Evolutionary conservation across 371 early-diverging fungal species (phyloP), one percentile per base, ranked within the genome.

Genomic region (Capillidium rhysosporum): DNA sequence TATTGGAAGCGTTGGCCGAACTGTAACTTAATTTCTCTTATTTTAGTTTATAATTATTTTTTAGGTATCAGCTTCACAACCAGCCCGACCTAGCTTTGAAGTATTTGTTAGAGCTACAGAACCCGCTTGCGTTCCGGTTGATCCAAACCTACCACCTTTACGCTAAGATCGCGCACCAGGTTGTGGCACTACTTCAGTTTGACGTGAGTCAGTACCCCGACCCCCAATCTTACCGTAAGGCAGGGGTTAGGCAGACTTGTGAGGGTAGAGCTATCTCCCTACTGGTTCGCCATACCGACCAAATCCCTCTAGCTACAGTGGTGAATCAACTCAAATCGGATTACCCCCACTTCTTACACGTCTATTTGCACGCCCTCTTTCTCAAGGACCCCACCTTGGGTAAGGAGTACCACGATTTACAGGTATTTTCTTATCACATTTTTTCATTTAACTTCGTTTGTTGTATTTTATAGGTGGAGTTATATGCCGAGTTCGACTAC

Each of bases 401-500:
- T 1, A 72, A 65, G 30, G 82, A 81, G 45, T 94, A 79, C 54
- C 89, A 89, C 61, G 74, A 86, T 55, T 44, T 77, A 24, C 93
- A 92, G 68, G 72, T 69, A 58, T 46, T 46, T 28, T 14, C 39
- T 34, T 34, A 34, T 49, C 26, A 25, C 44, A 18, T 4, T 25
- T 55, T 39, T 16, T 24, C 21, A 23, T n/a, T 10, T 46, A 3
- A 24, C 46, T 9, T 44, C 40, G 31, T n/a, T n/a, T n/a, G n/a
- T n/a, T n/a, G n/a, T 34, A 38, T 25, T 28, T 9, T 41, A 7
- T 55, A 68, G 70, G 78, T 92, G 2, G 90, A 86, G 59, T 69
- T 97, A 21, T 93, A 92, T 64, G 93, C 92, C 21, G 92, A 88
- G 39, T 92, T 76, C 63, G 88, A 88, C 48, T 76, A 79, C 23